A percentile compares a stretch with the other conserved stretches of the same genome.
These are phyloP conservation scores for Colletotrichum sp. DNA, from an alignment of 2,329 filamentous ascomycete genomes.

Conservation along the genomic window DNA sequence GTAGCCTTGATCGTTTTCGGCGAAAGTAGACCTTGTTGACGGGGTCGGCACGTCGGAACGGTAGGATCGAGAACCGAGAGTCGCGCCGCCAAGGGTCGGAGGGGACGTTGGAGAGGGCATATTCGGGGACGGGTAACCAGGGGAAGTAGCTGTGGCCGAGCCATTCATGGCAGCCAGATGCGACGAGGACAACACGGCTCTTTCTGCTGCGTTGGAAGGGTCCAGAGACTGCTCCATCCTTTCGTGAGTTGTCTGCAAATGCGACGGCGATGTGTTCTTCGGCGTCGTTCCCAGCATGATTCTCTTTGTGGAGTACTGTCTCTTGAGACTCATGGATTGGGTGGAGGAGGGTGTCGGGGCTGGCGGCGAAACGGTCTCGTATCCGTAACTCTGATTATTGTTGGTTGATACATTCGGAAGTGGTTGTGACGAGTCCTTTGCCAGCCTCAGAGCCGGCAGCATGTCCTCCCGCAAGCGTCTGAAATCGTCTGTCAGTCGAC, in stretches of 20 bases:
- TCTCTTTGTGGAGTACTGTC: constrained; percentile 79
- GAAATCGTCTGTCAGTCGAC: constrained; percentile 86
- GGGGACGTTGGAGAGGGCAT: constrained; percentile 74
- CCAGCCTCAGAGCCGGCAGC: constrained; percentile 85
- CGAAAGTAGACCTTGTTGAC: constrained; percentile 61
- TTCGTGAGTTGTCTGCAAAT: constrained; percentile 73
- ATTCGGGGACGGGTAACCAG: constrained; percentile 64
- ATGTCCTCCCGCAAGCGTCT: constrained; percentile 88
- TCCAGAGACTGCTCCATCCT: constrained; percentile 70
- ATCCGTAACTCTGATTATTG: constrained; percentile 50
- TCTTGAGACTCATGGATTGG: constrained; percentile 62
- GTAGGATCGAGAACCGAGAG: constrained; percentile 67
- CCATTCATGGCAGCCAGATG: constrained; percentile 76
- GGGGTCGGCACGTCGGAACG: constrained; percentile 55
- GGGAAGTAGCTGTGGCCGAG: constrained; percentile 55
- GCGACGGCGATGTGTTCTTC: constrained; percentile 79
- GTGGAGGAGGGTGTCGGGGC: constrained; percentile 60
- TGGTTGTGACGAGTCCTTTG: constrained; percentile 90
- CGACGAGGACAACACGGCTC: constrained; percentile 70
- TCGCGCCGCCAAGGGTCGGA: constrained; percentile 59
- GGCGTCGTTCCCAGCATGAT: constrained; percentile 71
- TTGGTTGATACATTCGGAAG: constrained; percentile 47
- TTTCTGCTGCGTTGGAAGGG: constrained; percentile 70
- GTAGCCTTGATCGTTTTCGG: constrained; percentile 28
- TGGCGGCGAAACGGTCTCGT: constrained; percentile 63